Evolutionary conservation across 2,329 filamentous ascomycete species (phyloP), one percentile per base, ranked within the genome.

Genomic region (Monosporascus sp.): DNA sequence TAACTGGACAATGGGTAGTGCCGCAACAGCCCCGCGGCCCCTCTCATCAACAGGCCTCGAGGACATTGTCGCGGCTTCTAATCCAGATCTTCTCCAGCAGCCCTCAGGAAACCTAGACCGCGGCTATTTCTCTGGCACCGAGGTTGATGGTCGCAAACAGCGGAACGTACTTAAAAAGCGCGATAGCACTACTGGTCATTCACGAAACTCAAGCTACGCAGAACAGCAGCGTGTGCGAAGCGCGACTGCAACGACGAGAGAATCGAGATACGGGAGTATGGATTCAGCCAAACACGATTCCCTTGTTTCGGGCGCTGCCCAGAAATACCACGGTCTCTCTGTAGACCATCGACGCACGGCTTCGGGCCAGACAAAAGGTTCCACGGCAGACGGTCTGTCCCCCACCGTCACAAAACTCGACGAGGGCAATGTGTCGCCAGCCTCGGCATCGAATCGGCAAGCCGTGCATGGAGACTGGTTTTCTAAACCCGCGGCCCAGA

Each of bases 61-160:
- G 31, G 78, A 81, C 50, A 61, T 72, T 6, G 50, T 72, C 48
- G 68, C 69, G 22, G 65, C 65, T 22, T 71, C 73, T 2, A 72
- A 72, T 17, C 61, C 69, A 7, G 64, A 65, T 15, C 54, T 63
- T 15, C 68, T 73, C 14, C 62, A 75, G 56, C 78, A 82, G 54
- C 75, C 75, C 8, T 72, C 73, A 17, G 70, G 75, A 24, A 89
- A 95, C 55, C 70, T 90, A 17, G 94, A 97, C 63, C 83, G 90
- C 37, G 93, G 92, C 24, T 97, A 97, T 69, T 96, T 97, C 66
- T 97, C 93, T 7, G 90, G 92, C 3, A 88, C 88, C 17, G 93
- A 97, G 64, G 77, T 85, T 11, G 91, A 97, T 58, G 82, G 66
- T 18, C 65, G 82, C 44, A 83, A 87, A 53, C 84, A 82, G 62